These are phyloP conservation scores for Naganishia vishniacii DNA, from an alignment of 768 basidiomycete genomes.

Conservation along the genomic window DNA sequence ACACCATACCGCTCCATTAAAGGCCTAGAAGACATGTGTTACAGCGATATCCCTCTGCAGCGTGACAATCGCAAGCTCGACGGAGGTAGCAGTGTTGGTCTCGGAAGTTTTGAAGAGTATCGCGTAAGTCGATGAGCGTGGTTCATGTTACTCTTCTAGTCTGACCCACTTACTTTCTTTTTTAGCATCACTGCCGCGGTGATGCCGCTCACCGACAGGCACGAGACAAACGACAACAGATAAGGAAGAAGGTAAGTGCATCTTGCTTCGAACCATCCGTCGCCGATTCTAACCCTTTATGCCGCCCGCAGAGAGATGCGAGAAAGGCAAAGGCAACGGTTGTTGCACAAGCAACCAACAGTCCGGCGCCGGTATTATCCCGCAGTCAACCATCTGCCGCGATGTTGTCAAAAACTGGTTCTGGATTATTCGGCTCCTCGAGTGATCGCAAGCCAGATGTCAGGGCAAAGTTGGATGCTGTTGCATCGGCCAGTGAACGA, in stretches of 20 bases:
- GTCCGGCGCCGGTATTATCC: background rate
- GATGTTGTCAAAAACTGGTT: background rate
- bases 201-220: background rate
- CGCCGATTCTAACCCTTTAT: background rate
- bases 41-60: slow-evolving; percentile 2
- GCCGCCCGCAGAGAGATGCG: background rate
- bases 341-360: background rate
- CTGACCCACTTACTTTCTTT: background rate
- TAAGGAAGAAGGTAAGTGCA: background rate
- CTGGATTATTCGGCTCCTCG: background rate
- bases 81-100: slow-evolving; percentile 19
- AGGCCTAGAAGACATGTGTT: slow-evolving; percentile 25
- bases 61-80: background rate
- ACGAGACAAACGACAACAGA: background rate
- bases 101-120: slow-evolving; percentile 7
- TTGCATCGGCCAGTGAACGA: background rate
- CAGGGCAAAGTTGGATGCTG: background rate
- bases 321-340: slow-evolving; percentile 15
- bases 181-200: background rate
- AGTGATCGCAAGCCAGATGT: slow-evolving; percentile 10
- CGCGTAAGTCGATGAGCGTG: background rate
- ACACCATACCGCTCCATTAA: background rate
- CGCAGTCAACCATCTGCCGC: slow-evolving; percentile 7
- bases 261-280: background rate
- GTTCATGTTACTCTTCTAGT: too few relatives aligned